A percentile compares a stretch with the other conserved stretches of the same genome.
These are phyloP conservation scores for Ceratocystis variospora DNA, from an alignment of 2,329 filamentous ascomycete species.

Conservation along the genomic window DNA sequence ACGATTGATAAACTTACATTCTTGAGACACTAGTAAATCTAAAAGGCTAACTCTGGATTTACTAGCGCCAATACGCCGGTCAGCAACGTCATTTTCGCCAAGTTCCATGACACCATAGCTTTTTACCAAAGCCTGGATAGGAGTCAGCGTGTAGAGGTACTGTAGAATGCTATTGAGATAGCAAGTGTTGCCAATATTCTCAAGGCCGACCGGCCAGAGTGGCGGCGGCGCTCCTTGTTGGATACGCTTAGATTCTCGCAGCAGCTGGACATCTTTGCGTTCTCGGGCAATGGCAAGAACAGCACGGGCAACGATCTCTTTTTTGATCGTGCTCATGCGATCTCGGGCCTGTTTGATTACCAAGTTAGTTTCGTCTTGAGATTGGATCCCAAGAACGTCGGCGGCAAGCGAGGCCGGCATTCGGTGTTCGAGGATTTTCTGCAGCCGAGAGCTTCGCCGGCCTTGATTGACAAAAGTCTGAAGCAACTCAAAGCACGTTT, in stretches of 20 bases:
- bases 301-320: constrained; percentile 22
- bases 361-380: constrained; percentile 10
- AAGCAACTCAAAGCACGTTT: constrained; percentile 21
- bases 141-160: constrained; percentile 80
- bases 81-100: constrained; percentile 47
- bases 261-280: constrained; percentile 21
- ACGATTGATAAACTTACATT: constrained; percentile 47
- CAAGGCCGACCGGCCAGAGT: constrained; percentile 50
- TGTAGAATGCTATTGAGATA: constrained; percentile 95
- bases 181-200: constrained; percentile 94
- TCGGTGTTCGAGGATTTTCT: constrained; percentile 12
- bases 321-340: constrained; percentile 12
- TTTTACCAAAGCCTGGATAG: constrained; percentile 67
- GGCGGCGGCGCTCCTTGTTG: constrained; percentile 32
- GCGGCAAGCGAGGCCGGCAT: constrained; percentile 19
- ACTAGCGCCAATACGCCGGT: constrained; percentile 61
- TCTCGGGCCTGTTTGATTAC: constrained; percentile 17
- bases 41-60: constrained; percentile 36
- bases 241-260: constrained; percentile 17
- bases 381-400: constrained; percentile 15
- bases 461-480: constrained; percentile 21
- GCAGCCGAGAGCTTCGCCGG: constrained; percentile 19
- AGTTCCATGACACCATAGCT: constrained; percentile 60
- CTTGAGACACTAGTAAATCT: constrained; percentile 53
- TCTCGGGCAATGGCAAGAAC: constrained; percentile 24